Percentiles rank a stretch among this genome's conserved stretches.
Conservation (phyloP, 1,284 basidiomycete genomes). For the Mrakiaceae sp. region DNA sequence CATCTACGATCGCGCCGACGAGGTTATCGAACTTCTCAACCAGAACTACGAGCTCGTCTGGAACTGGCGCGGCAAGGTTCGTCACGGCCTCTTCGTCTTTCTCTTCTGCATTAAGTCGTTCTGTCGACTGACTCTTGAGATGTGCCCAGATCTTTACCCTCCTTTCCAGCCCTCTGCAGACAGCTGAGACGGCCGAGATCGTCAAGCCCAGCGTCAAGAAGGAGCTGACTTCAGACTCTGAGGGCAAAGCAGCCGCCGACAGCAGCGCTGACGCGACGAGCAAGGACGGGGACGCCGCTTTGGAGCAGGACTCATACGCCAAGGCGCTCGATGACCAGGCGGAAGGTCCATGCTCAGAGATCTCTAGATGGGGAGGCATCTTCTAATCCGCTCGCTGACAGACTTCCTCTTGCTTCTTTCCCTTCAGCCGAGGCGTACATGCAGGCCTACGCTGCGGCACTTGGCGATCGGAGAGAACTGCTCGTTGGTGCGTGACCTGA, state of each 20-base stretch:
- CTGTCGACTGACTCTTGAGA: too few species aligned
- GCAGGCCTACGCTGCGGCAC: constrained; percentile 2
- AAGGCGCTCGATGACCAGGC: background rate
- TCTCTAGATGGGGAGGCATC: too few species aligned
- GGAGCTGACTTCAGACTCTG: too few species aligned
- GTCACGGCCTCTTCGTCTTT: background rate
- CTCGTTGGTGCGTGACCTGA: background rate
- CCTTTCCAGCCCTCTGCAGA: background rate
- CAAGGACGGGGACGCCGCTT: background rate
- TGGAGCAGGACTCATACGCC: background rate
- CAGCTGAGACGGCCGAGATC: background rate
- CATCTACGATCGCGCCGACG: background rate
- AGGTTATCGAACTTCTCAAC: background rate
- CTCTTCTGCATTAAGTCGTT: background rate
- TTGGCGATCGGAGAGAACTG: constrained; percentile 5
- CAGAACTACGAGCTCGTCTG: constrained; percentile 1
- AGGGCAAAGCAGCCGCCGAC: too few species aligned
- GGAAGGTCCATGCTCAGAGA: background rate
- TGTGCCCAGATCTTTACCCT: background rate
- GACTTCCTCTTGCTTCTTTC: background rate
- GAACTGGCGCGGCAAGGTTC: constrained; percentile 1
- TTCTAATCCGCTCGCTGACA: too few species aligned
- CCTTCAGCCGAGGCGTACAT: constrained; percentile 2
- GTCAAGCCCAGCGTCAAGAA: too few species aligned
- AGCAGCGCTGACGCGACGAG: too few species aligned